Evolutionary conservation across 352 stramenopile genomes (phyloP), one percentile per base, ranked within the genome.

Genomic region (Pythium pyrilobum): DNA sequence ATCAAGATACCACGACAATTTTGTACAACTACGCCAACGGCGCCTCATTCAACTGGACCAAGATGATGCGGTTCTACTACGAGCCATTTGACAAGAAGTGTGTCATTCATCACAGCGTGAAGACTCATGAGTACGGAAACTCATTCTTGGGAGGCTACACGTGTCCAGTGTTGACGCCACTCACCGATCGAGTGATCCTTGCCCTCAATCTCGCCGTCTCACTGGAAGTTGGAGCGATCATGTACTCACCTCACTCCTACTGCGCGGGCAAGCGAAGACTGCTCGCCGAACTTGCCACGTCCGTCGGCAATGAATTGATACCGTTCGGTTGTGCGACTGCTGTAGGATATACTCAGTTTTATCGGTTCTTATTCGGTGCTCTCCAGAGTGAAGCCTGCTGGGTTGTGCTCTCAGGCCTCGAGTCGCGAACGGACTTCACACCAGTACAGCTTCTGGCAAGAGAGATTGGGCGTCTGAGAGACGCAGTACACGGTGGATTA

Each of bases 81-180:
- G 75, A 85, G 3, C 63, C 69, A 0, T 81, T 77, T 23, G 74
- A 81, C 44, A 77, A 74, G 48, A 75, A 60, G 28, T 82, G 69
- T 31, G 65, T 73, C 8, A 56, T 89, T 27, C 74, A 83, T 24
- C 77, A 89, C 23, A 58, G 67, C 29, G 64, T 85, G 1, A 87
- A 81, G 54, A 75, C 64, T 0, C 84, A 72, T 43, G 71, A 84
- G 43, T 89, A 85, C 51, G 74, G 75, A 15, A 86, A 78, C 32
- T 74, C 72, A 5, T 89, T 84, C 28, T 44, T 85, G 0, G 71
- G 77, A 5, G 64, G 62, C 20, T 77, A 83, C 40, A 32, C 53
- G 4, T 60, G 53, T 43, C 62, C 68, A 13, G 69, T 87, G 4
- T 36, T 89, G 18, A 87, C 68, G 51, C 77, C 79, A 33, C 38